phyloP scores from a whole-genome alignment of 106 monocot species.

The Dioscorea dumetorum region DNA sequence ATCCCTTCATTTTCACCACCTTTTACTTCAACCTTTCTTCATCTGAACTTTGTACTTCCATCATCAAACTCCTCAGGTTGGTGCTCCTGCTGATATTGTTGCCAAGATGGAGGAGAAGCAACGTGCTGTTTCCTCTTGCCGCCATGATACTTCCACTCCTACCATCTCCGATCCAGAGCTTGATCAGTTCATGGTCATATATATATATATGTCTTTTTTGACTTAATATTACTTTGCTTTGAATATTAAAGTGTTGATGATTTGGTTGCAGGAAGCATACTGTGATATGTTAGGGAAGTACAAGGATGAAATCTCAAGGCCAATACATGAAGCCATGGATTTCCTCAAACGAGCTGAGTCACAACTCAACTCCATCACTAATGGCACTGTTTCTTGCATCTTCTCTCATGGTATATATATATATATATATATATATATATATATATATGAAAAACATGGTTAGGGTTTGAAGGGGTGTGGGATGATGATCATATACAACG shows the following conservation, averaged over 20 bases:
- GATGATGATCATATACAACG: too few species aligned
- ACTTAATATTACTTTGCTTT: too few species aligned
- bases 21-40: neutral
- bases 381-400: constrained; percentile 32
- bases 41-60: neutral
- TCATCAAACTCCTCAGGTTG: constrained; percentile 39
- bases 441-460: too few species aligned
- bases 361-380: constrained; percentile 51
- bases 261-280: constrained; percentile 48
- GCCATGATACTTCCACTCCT: constrained; percentile 4
- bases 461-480: too few species aligned
- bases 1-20: too few species aligned
- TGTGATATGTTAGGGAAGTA: constrained; percentile 75
- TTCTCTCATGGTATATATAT: constrained; percentile 33
- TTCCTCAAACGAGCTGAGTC: constrained; percentile 53
- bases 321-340: constrained; percentile 70
- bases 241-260: neutral
- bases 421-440: too few species aligned
- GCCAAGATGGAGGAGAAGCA: constrained; percentile 42
- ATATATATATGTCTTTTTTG: too few species aligned
- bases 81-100: constrained; percentile 79
- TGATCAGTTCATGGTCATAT: constrained; percentile 86
- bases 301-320: constrained; percentile 59
- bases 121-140: constrained; percentile 13
- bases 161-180: constrained; percentile 67